These are phyloP conservation scores for Hibiscus trionum DNA, from an alignment of 345 rosid species.

Conservation along the genomic window DNA sequence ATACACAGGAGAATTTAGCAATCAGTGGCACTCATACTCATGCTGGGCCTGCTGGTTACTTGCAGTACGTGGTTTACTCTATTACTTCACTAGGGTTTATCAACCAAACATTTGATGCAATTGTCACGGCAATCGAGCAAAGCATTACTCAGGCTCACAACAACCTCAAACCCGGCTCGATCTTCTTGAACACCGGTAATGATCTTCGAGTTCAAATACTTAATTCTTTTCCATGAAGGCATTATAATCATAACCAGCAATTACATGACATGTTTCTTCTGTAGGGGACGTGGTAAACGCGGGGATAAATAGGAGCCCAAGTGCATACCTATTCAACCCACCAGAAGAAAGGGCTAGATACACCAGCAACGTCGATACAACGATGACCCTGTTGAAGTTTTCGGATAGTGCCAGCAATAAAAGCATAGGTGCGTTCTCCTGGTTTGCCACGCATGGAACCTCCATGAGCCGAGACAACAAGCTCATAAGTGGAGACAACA, in stretches of 20 bases:
- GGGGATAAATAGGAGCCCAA: constrained; percentile 52
- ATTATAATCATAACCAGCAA: background rate
- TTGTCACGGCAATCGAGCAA: constrained; percentile 39
- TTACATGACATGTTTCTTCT: background rate
- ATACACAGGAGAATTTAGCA: constrained; percentile 45
- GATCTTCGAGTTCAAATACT: background rate
- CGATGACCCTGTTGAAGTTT: constrained; percentile 50
- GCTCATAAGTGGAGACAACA: constrained; percentile 60
- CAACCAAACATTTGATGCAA: constrained; percentile 46
- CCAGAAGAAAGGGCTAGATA: constrained; percentile 43
- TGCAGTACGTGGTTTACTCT: constrained; percentile 44
- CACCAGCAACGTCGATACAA: constrained; percentile 32
- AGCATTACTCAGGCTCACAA: constrained; percentile 49
- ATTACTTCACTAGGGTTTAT: constrained; percentile 49
- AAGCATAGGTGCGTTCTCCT: constrained; percentile 45
- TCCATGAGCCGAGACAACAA: constrained; percentile 53
- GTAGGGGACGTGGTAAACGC: constrained; percentile 43
- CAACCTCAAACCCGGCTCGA: constrained; percentile 39
- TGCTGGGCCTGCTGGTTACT: constrained; percentile 53
- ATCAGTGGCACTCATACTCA: constrained; percentile 58
- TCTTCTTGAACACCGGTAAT: constrained; percentile 35
- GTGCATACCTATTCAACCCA: constrained; percentile 45
- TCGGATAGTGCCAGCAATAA: constrained; percentile 17
- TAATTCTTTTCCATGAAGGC: background rate
- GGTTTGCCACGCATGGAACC: constrained; percentile 58